Evolutionary conservation across 805 yeast species (phyloP), one percentile per base, ranked within the genome.

Genomic region (Yamadazyma sp.): DNA sequence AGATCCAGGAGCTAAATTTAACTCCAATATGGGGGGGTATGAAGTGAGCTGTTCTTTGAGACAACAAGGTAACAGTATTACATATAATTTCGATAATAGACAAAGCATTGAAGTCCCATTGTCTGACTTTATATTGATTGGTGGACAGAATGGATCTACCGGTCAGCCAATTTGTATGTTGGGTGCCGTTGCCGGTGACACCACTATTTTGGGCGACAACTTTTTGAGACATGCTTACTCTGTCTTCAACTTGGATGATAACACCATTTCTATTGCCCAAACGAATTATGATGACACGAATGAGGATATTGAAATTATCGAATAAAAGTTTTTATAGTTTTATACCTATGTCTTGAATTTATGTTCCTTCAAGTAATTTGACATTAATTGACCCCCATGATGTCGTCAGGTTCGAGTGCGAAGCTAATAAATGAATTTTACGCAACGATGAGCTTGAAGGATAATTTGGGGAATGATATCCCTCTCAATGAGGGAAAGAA

Each of bases 211-310:
- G 30, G 93, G 93, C 9, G 89, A 82, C 52, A 71, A 74, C 32
- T 75, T 84, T 51, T 60, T 84, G 46, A 68, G 85, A 38, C 70
- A 75, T 40, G 78, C 80, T 3, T 83, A 81, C 55, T 67, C 77
- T 16, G 85, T 80, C 10, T 80, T 73, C 56, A 82, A 84, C 55
- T 59, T 80, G 37, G 85, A 78, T 24, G 72, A 73, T 50, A 59
- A 60, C 35, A 69, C 74, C 48, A 62, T 83, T 22, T 77, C 84
- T 4, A 46, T 83, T 52, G 84, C 67, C 4, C 64, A 55, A 37
- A 59, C 47, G 39, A 48, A 49, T 11, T 59, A 58, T 40, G 52
- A 31, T 32, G 44, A 40, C 33, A 35, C 34, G 13, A 40, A 42
- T 14, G 49, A 48, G 30, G 43, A 49, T 26, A 50, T 52, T 31